Conservation (phyloP, 805 yeast genomes). For the Candida golubevii region DNA sequence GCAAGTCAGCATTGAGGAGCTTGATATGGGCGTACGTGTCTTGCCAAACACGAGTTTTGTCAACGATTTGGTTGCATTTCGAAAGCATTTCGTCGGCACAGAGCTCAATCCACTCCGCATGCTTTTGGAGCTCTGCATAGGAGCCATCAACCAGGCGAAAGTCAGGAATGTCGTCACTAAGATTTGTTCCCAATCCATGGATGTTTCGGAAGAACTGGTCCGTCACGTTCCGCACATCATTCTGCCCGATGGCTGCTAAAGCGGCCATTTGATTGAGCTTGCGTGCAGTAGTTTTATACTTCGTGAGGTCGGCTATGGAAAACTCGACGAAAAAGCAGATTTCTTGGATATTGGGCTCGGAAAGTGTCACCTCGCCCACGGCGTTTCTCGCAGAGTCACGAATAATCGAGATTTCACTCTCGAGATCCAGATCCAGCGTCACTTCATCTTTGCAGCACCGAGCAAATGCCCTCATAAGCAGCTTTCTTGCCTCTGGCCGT, state of each 20-base stretch:
- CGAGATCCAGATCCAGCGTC: constrained; percentile 31
- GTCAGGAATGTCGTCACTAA: neutral
- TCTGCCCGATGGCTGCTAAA: constrained; percentile 29
- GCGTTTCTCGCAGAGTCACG: constrained; percentile 19
- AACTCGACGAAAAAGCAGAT: constrained; percentile 47
- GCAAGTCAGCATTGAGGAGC: constrained; percentile 27
- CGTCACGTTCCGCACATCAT: constrained; percentile 25
- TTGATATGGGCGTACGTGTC: constrained; percentile 24
- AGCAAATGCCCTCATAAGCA: constrained; percentile 9
- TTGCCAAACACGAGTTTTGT: constrained; percentile 30
- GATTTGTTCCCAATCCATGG: neutral
- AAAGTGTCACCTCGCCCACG: constrained; percentile 24
- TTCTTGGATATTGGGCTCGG: constrained; percentile 27
- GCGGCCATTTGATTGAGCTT: constrained; percentile 35
- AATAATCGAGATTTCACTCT: constrained; percentile 15
- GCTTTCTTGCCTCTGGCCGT: constrained; percentile 23
- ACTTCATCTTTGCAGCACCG: constrained; percentile 14
- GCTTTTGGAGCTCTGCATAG: constrained; percentile 4
- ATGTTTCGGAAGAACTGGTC: constrained; percentile 15
- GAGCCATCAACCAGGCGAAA: constrained; percentile 3
- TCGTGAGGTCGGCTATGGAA: constrained; percentile 40
- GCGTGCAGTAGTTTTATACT: constrained; percentile 24
- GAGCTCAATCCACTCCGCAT: constrained; percentile 21
- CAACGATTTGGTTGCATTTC: constrained; percentile 21
- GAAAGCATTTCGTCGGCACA: constrained; percentile 21